Conservation (phyloP, 352 stramenopile species). For the Globisporangium camurandrum region DNA sequence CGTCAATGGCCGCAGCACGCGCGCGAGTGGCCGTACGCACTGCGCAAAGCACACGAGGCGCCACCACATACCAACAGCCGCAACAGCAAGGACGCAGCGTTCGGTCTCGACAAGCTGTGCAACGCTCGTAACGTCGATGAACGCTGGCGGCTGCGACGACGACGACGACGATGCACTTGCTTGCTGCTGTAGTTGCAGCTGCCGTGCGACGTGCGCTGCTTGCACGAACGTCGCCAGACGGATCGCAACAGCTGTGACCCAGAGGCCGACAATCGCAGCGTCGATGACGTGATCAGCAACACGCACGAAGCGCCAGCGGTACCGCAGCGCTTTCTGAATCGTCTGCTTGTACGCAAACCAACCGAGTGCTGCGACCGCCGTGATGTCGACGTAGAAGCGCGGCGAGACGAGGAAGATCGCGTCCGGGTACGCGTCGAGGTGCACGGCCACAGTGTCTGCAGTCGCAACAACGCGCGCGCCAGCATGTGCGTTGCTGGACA, state of each 20-base stretch:
- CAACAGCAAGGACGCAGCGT: conserved; percentile 24
- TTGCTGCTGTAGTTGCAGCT: too few relatives aligned
- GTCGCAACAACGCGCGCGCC: conserved; percentile 29
- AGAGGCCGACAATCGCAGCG: conserved; percentile 38
- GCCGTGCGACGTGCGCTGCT: conserved; percentile 22
- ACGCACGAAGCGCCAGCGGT: conserved; percentile 57
- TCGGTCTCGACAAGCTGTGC: conserved; percentile 27
- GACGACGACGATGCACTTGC: too few relatives aligned
- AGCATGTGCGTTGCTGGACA: too few relatives aligned
- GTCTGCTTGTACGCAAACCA: conserved; percentile 45
- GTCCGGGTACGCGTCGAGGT: conserved; percentile 39
- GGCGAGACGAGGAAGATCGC: conserved; percentile 31
- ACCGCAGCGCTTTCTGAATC: conserved; percentile 39
- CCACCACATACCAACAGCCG: conserved; percentile 53
- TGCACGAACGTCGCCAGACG: conserved; percentile 29
- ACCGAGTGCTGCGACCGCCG: conserved; percentile 24
- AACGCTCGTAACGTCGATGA: conserved; percentile 25
- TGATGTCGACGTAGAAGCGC: conserved; percentile 45
- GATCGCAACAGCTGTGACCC: conserved; percentile 21
- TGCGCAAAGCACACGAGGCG: conserved; percentile 38
- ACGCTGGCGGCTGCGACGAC: too few relatives aligned
- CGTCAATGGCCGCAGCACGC: conserved; percentile 33
- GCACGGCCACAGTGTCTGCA: conserved; percentile 24
- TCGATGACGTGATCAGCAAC: conserved; percentile 45
- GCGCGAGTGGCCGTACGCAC: conserved; percentile 34